phyloP scores from a whole-genome alignment of 805 yeast species.

The Kodamaea nitidulidarum region DNA sequence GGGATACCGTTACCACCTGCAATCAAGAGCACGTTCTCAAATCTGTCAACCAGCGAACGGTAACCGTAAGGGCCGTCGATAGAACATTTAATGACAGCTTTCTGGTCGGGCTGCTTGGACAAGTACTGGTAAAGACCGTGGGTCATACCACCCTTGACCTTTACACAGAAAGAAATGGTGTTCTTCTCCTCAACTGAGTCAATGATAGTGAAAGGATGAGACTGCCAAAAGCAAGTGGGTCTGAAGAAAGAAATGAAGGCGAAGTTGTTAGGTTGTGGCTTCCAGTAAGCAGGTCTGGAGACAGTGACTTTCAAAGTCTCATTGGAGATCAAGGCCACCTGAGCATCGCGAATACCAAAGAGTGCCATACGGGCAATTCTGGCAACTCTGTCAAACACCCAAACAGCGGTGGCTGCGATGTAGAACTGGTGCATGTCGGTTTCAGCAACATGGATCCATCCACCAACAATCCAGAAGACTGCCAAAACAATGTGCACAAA shows the following conservation, averaged over 20 bases:
- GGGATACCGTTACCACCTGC: slow-evolving; percentile 43
- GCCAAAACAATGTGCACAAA: slow-evolving; percentile 32
- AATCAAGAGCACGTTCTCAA: slow-evolving; percentile 25
- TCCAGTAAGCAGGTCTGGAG: slow-evolving; percentile 47
- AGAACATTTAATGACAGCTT: slow-evolving; percentile 25
- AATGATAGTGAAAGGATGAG: slow-evolving; percentile 68
- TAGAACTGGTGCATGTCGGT: slow-evolving; percentile 22
- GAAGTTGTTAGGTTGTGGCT: slow-evolving; percentile 51
- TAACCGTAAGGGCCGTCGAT: slow-evolving; percentile 43
- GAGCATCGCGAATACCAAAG: slow-evolving; percentile 39
- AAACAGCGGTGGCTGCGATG: slow-evolving; percentile 30
- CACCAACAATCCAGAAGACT: slow-evolving; percentile 45
- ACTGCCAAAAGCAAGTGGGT: slow-evolving; percentile 56
- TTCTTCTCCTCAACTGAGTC: slow-evolving; percentile 33
- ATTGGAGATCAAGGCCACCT: slow-evolving; percentile 36
- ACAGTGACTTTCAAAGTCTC: slow-evolving; percentile 47
- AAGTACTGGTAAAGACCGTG: slow-evolving; percentile 34
- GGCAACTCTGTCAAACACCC: slow-evolving; percentile 36
- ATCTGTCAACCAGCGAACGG: slow-evolving; percentile 26
- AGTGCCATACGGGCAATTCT: slow-evolving; percentile 29
- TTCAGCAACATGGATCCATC: slow-evolving; percentile 50
- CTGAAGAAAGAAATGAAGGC: slow-evolving; percentile 56
- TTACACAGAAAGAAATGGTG: slow-evolving; percentile 23
- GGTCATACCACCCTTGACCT: slow-evolving; percentile 37
- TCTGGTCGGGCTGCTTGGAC: slow-evolving; percentile 29